Base-by-base conservation (phyloP, 768 basidiomycete genomes). In the Lactarius sanguifluus region DNA sequence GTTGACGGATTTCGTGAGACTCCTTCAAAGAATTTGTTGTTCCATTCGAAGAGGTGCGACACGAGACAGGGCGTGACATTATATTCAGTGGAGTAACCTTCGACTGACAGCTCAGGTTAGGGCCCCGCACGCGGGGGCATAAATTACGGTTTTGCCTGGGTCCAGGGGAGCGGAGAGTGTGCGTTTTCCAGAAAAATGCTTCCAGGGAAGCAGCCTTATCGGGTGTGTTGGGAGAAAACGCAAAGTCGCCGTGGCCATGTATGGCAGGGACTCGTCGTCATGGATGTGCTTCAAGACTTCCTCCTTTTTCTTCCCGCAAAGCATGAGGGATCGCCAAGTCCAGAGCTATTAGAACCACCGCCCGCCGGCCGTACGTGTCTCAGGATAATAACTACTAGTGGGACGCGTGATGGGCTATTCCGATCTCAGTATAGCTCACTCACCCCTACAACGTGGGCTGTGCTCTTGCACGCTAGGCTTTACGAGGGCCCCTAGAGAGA, bases 361-460 rank as follows among this genome's bases (percentile, higher is more conserved):
- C 54, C 57, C 47, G 16, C 6, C 38, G 10, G 23, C 38, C 23
- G 32, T 61, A 28, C 34, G 34, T 25, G 30, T 28, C 13, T 55
- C 5, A 60, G 41, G 56, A 23, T 6, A 52, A 28, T 38, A 38
- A 38, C 61, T 34, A 23, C 36, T 62, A 45, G 55, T 40, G 28
- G 55, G 34, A 28, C 15, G 65, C 40, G n/a, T 36, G 23, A 58
- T n/a, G 8, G 47, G 25, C 65, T 62, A 66, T 47, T 58, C 65
- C 61, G 58, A 62, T 66, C 57, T 52, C 38, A 66, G 65, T n/a
- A 66, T 66, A 62, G 61, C 32, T 59, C 18, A 13, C 50, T n/a
- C 58, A 25, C 23, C 45, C 34, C 34, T 34, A 18, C 60, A 62
- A 66, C 65, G 65, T 62, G 65, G 38, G 47, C 10, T 13, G 47